Evolutionary conservation across 768 basidiomycete genomes (phyloP).

Genomic region (Trametes meyenii): DNA sequence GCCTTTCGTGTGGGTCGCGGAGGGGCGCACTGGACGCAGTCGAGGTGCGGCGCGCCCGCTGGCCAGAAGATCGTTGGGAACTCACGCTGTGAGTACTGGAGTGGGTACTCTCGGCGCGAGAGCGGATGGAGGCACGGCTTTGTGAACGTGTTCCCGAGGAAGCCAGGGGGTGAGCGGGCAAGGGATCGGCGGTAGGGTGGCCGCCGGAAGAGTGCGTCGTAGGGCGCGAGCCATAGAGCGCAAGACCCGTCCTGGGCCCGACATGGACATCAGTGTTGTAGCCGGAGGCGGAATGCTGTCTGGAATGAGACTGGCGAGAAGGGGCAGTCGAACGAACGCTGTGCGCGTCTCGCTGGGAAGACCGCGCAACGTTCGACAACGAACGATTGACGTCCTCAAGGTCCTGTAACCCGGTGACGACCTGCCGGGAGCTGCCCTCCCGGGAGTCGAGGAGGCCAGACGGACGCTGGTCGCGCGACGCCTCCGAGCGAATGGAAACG

Average conservation of each 20-base stretch:
- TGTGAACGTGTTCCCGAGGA: not conserved
- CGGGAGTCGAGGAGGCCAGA: conserved; percentile 9
- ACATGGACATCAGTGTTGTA: conserved; percentile 5
- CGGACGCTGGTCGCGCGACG: not conserved
- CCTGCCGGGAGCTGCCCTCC: conserved; percentile 17
- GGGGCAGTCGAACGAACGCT: conserved; percentile 11
- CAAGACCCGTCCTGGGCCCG: conserved; percentile 22
- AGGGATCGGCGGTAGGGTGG: not conserved
- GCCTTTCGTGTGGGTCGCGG: not conserved
- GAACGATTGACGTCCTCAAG: conserved; percentile 22
- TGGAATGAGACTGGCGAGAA: conserved; percentile 11
- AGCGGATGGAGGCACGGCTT: conserved; percentile 11
- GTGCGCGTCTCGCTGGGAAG: not conserved
- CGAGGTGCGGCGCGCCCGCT: conserved; percentile 12
- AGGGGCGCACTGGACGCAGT: conserved; percentile 5
- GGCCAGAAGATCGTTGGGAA: conserved; percentile 9
- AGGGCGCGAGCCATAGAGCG: conserved; percentile 22
- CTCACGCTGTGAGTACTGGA: not conserved
- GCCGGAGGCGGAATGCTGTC: conserved; percentile 10
- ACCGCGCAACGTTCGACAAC: conserved; percentile 5
- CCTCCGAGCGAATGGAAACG: conserved; percentile 5
- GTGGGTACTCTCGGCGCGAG: conserved; percentile 16
- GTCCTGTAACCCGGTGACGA: conserved; percentile 21
- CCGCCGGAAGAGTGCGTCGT: conserved; percentile 5
- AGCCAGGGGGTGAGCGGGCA: not conserved